Evolutionary conservation across 257 asterid genomes (phyloP), one percentile per base, ranked within the genome.

Genomic region (Eustoma russellianum): DNA sequence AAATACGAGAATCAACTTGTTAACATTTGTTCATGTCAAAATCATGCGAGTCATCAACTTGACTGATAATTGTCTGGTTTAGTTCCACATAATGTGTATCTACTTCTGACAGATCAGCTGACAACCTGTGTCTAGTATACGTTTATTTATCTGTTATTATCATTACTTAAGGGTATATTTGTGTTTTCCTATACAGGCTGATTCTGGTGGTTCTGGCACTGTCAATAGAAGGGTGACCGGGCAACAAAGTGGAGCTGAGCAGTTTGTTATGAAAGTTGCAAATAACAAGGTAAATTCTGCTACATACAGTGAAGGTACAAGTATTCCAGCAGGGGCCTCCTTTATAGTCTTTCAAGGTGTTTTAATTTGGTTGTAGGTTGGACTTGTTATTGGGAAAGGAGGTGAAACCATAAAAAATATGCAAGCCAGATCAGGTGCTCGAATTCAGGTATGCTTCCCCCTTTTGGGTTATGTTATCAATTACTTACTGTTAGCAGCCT

Each of bases 361-460:
- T 17, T 44, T 2, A 18, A 17, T 30, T 19, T 24, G 40, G 14
- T 53, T 64, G 40, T 67, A 89, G 97, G 98, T 90, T 50, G 98
- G 98, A 17, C 98, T 90, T 70, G 96, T 90, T 41, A 90, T 90
- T 72, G 98, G 98, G 18, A 90, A 90, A 77, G 96, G 98, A 35
- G 98, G 98, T 18, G 98, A 90, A 75, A 86, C 96, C 66, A 86
- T 90, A 57, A 90, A 82, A 62, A 83, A 53, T 61, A 90, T 90
- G 96, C 98, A 90, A 78, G 86, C 88, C 9, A 73, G 51, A 9
- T 59, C 96, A 12, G 98, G 98, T 34, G 98, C 98, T 52, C 93
- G 95, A 12, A 80, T 90, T 63, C 98, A 86, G 93, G 96, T 83
- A 49, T 4, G 30, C 30, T 24, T 24, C 30, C 30, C 30, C 2